A percentile compares a stretch with the other conserved stretches of the same genome.
Conservation (phyloP, 2,329 filamentous ascomycete genomes). For the Aspergillus ibericus region DNA sequence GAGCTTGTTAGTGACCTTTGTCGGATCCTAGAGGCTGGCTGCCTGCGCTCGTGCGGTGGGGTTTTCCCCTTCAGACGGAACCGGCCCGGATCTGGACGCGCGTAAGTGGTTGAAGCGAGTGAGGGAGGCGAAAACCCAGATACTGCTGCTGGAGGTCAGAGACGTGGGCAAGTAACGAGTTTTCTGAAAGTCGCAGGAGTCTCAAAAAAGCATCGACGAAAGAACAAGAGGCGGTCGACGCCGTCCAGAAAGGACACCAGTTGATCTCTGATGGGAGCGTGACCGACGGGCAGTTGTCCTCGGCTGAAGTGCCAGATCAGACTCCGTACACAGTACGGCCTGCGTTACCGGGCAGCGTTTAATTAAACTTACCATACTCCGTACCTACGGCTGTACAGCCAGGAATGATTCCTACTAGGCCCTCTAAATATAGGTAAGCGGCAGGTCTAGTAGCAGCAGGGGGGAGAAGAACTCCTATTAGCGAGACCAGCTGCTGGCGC, state of each 20-base stretch:
- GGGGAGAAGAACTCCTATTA: background rate
- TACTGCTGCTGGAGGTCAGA: background rate
- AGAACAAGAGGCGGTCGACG: background rate
- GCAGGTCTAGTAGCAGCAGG: background rate
- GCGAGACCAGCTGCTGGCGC: background rate
- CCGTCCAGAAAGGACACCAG: background rate
- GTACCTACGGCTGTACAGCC: background rate
- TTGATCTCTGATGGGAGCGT: background rate
- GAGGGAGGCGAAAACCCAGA: constrained; percentile 7
- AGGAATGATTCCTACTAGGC: background rate
- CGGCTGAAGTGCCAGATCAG: background rate
- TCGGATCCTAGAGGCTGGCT: constrained; percentile 18
- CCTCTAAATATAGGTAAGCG: background rate
- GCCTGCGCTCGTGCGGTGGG: constrained; percentile 26
- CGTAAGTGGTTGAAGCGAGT: constrained; percentile 22
- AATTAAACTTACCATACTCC: background rate
- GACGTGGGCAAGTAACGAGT: background rate
- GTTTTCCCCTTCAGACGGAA: constrained; percentile 19
- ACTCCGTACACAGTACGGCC: background rate
- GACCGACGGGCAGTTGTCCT: background rate
- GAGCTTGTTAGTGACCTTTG: constrained; percentile 12
- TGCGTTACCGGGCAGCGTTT: background rate
- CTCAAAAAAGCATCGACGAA: background rate
- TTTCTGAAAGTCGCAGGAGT: background rate
- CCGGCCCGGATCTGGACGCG: constrained; percentile 26